A percentile compares a stretch with the other conserved stretches of the same genome.
Evolutionary conservation across 179 eudicot species (phyloP).

Genomic region (Sideroxylon spinosum): DNA sequence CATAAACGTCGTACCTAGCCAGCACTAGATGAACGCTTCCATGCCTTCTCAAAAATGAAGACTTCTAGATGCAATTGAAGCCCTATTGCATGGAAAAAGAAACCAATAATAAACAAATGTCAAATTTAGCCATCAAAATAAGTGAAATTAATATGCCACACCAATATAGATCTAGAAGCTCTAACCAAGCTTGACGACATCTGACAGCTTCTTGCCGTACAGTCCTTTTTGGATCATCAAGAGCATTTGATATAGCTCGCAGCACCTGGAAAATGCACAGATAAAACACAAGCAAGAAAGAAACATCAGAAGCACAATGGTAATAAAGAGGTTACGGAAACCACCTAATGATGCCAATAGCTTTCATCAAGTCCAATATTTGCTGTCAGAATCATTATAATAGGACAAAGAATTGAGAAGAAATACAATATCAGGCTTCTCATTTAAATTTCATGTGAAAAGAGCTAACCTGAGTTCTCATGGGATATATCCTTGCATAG

Average conservation of each 20-base stretch:
- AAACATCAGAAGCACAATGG: neutral
- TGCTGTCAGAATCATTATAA: neutral
- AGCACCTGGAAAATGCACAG: conserved; percentile 39
- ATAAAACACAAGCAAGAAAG: neutral
- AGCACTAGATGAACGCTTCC: conserved; percentile 7
- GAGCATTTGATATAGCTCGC: conserved; percentile 56
- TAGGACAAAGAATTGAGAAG: neutral
- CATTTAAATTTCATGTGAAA: neutral
- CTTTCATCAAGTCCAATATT: neutral
- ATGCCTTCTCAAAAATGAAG: conserved; percentile 23
- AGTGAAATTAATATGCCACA: neutral
- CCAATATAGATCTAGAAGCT: neutral
- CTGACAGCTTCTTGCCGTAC: conserved; percentile 92
- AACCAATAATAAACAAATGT: conserved; percentile 6
- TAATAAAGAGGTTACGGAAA: neutral
- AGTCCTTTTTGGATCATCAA: conserved; percentile 86
- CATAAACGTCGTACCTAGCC: conserved; percentile 10
- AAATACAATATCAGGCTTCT: neutral
- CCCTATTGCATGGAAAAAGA: conserved; percentile 38
- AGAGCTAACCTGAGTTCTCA: conserved; percentile 63
- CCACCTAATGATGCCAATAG: neutral
- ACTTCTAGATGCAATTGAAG: conserved; percentile 46
- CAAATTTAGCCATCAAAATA: conserved; percentile 4
- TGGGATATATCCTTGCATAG: conserved; percentile 69
- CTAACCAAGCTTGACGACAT: conserved; percentile 88